A percentile compares a stretch with the other conserved stretches of the same genome.
Conservation (phyloP, 805 yeast species). For the Cyberlindnera japonica region DNA sequence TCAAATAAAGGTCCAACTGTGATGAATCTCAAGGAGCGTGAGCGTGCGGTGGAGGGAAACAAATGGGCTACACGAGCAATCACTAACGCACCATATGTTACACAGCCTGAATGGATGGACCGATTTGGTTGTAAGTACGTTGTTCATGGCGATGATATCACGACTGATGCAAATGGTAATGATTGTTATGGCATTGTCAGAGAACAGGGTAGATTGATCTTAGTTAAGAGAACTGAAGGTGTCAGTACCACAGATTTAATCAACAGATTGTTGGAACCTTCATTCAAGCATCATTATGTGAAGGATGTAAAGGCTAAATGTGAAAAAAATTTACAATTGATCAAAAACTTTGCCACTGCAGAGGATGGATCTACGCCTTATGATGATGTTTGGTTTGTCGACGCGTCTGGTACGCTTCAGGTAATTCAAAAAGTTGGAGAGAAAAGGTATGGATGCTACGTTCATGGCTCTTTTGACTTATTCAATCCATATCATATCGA, state of each 20-base stretch:
- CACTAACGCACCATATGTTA: conserved; percentile 87
- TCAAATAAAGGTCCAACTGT: conserved; percentile 91
- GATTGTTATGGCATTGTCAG: conserved; percentile 88
- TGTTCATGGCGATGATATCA: conserved; percentile 98
- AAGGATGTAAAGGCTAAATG: conserved; percentile 5
- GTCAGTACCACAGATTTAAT: conserved; percentile 94
- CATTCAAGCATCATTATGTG: conserved; percentile 16
- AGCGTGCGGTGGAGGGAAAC: conserved; percentile 83
- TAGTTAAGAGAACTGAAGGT: conserved; percentile 92
- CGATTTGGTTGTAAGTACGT: conserved; percentile 75
- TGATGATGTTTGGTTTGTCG: conserved; percentile 55
- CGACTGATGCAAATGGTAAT: conserved; percentile 92
- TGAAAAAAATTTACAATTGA: conserved; percentile 5
- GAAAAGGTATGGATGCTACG: conserved; percentile 39
- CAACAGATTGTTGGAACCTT: conserved; percentile 64
- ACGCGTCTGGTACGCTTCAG: conserved; percentile 29
- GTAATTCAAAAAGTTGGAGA: conserved; percentile 18
- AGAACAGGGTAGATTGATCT: conserved; percentile 77
- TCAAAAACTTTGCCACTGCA: conserved; percentile 54
- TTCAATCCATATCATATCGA: conserved; percentile 93
- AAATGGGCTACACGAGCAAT: conserved; percentile 80
- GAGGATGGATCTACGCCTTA: conserved; percentile 49
- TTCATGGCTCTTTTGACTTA: conserved; percentile 86
- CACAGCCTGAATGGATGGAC: conserved; percentile 73
- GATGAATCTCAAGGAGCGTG: conserved; percentile 77